Base-by-base conservation (phyloP, 2,329 filamentous ascomycete genomes). In the Monilinia fructicola region DNA sequence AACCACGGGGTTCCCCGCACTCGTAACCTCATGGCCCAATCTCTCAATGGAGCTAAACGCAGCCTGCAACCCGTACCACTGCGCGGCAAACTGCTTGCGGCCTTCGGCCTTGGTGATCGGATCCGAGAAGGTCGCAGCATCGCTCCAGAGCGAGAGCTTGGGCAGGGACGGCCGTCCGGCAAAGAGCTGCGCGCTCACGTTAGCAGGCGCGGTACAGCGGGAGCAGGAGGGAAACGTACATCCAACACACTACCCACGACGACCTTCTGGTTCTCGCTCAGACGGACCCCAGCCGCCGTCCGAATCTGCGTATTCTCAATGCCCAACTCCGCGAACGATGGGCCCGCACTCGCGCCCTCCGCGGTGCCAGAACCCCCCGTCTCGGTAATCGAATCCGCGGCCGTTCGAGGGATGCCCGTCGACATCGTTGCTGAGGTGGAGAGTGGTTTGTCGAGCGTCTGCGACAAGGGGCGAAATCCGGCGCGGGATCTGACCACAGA, bases 121-220 rank as follows among this genome's bases (percentile, higher is more conserved):
- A 73, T 89, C 86, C 40, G 80, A 75, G 75, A 89, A 89, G 0
- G 79, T 81, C 10, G 81, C 86, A 48, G 84, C 80, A 67, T 84
- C 84, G 14, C 79, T 79, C 87, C 86, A 89, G 31, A 89, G 79
- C 18, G 79, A 77, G 55, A 89, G 80, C 73, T 88, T 87, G 52
- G 81, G 80, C 3, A 87, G 79, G 2, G 84, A 84, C 0, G 86
- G 85, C 23, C 82, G 80, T 55, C 86, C 86, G 44, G 84, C 83
- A 73, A 88, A 89, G 58, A 89, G 82, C 80, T 82, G 14, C 18
- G 48, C 7, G 5, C 31, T 6, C 31, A 35, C 31, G 40, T 12
- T 42, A 16, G 42, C 18, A 44, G 14, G 5, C 18, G 12, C 5
- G 42, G 38, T 40, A 2, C 2, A 26, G n/a, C 11, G 14, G 18